Percentiles rank a stretch among this genome's conserved stretches.
Conservation (phyloP, 805 yeast species). For the Lachancea sp. region DNA sequence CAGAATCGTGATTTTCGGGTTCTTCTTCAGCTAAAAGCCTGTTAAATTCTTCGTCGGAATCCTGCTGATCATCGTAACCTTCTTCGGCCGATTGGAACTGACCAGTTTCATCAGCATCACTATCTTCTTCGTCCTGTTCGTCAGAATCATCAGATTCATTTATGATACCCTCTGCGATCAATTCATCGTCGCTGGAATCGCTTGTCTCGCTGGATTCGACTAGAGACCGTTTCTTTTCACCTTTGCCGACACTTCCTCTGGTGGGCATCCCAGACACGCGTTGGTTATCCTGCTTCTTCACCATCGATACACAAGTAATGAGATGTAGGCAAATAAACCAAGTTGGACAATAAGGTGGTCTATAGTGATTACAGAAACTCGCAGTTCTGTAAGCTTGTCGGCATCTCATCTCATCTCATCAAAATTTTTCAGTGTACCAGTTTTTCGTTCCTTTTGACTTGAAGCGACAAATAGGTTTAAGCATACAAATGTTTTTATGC, state of each 20-base stretch:
- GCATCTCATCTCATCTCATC: constrained; percentile 18
- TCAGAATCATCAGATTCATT: constrained; percentile 22
- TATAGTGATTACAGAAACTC: no score
- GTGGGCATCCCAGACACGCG: neutral
- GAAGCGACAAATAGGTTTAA: no score
- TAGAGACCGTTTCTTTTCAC: constrained; percentile 21
- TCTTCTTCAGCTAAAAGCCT: constrained; percentile 16
- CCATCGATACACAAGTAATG: neutral
- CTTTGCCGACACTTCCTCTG: neutral
- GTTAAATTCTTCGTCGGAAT: constrained; percentile 13
- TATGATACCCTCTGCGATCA: constrained; percentile 20
- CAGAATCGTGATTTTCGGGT: constrained; percentile 43
- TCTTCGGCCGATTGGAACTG: constrained; percentile 6
- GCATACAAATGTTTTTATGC: no score
- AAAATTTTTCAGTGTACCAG: constrained; percentile 4
- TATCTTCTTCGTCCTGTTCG: constrained; percentile 13
- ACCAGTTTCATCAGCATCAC: constrained; percentile 18
- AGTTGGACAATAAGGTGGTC: no score
- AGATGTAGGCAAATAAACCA: no score
- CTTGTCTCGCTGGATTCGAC: constrained; percentile 15
- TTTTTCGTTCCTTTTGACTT: constrained; percentile 4
- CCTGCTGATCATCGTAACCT: constrained; percentile 7
- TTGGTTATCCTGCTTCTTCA: neutral
- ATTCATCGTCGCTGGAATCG: constrained; percentile 16
- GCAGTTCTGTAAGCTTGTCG: no score